Evolutionary conservation across 495 filamentous ascomycete species (phyloP).

Genomic region (Lineolata rhizophorae): DNA sequence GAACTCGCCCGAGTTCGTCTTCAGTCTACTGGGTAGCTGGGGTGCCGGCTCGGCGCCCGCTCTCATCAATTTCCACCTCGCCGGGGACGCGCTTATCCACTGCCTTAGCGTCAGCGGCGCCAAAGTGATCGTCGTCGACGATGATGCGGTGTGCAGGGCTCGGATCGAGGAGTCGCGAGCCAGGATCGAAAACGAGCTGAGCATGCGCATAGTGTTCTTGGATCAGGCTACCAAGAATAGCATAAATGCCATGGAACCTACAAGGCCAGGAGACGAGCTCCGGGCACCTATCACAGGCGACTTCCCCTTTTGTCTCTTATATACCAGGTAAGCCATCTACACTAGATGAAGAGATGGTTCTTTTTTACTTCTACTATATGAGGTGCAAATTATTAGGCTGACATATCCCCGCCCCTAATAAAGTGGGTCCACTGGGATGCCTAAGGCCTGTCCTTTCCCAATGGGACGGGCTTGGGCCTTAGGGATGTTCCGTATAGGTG

Average conservation of each 20-base stretch:
- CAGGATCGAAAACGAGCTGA: constrained; percentile 26
- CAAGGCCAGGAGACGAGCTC: constrained; percentile 27
- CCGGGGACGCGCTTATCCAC: constrained; percentile 42
- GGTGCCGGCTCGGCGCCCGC: constrained; percentile 45
- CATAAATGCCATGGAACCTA: constrained; percentile 26
- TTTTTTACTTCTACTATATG: constrained; percentile 1
- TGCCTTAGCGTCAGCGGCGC: constrained; percentile 39
- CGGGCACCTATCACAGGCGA: constrained; percentile 23
- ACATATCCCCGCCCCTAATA: background rate
- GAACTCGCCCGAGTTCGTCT: constrained; percentile 47
- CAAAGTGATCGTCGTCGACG: constrained; percentile 43
- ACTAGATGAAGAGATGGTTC: constrained; percentile 1
- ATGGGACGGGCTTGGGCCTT: constrained; percentile 16
- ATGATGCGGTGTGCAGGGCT: constrained; percentile 27
- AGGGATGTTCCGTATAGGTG: constrained; percentile 11
- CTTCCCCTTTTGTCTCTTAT: constrained; percentile 39
- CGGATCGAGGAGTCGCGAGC: constrained; percentile 31
- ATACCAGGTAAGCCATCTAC: constrained; percentile 28
- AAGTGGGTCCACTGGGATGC: constrained; percentile 43
- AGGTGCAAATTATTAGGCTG: constrained; percentile 1
- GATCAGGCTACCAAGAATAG: constrained; percentile 23
- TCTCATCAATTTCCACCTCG: constrained; percentile 52
- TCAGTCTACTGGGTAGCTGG: constrained; percentile 37
- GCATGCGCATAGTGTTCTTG: constrained; percentile 30
- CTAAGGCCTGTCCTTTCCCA: constrained; percentile 37